Conservation (phyloP, 768 basidiomycete species). For the Tylopilus vinaceipallidus region DNA sequence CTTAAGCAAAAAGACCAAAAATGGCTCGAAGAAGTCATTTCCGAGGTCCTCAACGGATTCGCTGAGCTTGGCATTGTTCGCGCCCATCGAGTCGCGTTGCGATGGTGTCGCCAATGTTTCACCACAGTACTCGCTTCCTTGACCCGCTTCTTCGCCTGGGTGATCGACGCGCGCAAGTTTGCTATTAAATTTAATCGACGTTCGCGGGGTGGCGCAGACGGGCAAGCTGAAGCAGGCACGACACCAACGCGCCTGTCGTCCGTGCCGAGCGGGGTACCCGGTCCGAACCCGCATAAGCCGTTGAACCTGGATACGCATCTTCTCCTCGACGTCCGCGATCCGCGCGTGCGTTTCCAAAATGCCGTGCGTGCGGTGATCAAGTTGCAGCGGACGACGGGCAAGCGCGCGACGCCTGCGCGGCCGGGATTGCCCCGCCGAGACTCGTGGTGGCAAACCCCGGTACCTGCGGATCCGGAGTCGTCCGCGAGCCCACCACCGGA, state of each 20-base stretch:
- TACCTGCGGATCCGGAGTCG: not conserved
- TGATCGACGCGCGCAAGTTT: slow-evolving; percentile 6
- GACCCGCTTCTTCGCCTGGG: slow-evolving; percentile 9
- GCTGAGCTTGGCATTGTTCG: slow-evolving; percentile 23
- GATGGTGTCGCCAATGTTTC: slow-evolving; percentile 24
- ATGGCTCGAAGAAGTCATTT: slow-evolving; percentile 44
- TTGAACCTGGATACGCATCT: slow-evolving; percentile 7
- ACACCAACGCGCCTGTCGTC: not conserved
- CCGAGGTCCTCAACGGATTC: slow-evolving; percentile 21
- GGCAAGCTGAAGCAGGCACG: not conserved
- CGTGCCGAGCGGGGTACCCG: slow-evolving; percentile 3
- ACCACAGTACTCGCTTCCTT: slow-evolving; percentile 6
- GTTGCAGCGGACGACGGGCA: slow-evolving; percentile 32
- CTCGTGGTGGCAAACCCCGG: slow-evolving; percentile 28
- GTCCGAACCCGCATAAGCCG: not conserved
- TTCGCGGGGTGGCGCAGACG: not conserved
- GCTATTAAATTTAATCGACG: not conserved
- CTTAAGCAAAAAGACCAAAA: slow-evolving; percentile 42
- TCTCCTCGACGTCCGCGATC: slow-evolving; percentile 21
- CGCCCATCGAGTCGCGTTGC: slow-evolving; percentile 20
- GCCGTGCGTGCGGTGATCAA: slow-evolving; percentile 45
- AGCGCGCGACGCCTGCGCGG: slow-evolving; percentile 17
- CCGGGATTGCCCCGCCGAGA: slow-evolving; percentile 25
- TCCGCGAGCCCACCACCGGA: slow-evolving; percentile 20
- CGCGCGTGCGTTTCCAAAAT: slow-evolving; percentile 37